Percentiles rank a stretch among this genome's conserved stretches.
Evolutionary conservation across 495 filamentous ascomycete species (phyloP).

Genomic region (Talaromyces adpressus): DNA sequence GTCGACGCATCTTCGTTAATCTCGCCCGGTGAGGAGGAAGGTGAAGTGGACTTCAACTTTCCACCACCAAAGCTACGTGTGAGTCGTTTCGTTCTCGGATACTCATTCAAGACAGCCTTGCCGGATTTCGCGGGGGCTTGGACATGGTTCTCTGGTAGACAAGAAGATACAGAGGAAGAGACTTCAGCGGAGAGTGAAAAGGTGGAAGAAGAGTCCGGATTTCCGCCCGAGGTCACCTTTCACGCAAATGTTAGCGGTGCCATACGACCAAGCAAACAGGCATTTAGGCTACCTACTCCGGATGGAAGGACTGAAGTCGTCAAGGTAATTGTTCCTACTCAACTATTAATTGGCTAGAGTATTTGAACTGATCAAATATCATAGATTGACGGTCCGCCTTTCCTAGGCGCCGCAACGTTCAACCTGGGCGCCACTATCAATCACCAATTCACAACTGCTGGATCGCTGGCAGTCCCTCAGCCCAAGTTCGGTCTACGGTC

Average conservation of each 20-base stretch:
- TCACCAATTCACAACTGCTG: conserved; percentile 21
- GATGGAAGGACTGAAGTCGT: conserved; percentile 21
- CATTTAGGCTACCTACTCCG: conserved; percentile 11
- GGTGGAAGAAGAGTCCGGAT: conserved; percentile 12
- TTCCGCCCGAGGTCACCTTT: conserved; percentile 20
- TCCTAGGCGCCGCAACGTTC: conserved; percentile 21
- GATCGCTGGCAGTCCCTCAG: conserved; percentile 4
- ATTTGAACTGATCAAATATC: conserved; percentile 7
- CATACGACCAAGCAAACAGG: conserved; percentile 17
- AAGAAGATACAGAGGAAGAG: conserved; percentile 12
- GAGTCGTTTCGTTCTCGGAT: conserved; percentile 22
- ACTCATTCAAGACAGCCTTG: conserved; percentile 29
- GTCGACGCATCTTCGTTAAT: conserved; percentile 36
- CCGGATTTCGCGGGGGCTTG: conserved; percentile 13
- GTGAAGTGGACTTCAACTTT: conserved; percentile 23
- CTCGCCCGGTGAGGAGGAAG: conserved; percentile 21
- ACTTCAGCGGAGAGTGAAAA: conserved; percentile 8
- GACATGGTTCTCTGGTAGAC: not conserved
- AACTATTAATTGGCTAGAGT: not conserved
- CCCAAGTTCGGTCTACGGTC: conserved; percentile 10
- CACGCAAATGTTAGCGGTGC: conserved; percentile 25
- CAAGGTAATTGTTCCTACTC: conserved; percentile 14
- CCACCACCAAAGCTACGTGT: conserved; percentile 14
- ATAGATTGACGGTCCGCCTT: conserved; percentile 24
- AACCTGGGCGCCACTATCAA: conserved; percentile 26